Percentiles rank a stretch among this genome's conserved stretches.
These are phyloP conservation scores for Sarcomyxa edulis DNA, from an alignment of 768 basidiomycete genomes.

Conservation along the genomic window DNA sequence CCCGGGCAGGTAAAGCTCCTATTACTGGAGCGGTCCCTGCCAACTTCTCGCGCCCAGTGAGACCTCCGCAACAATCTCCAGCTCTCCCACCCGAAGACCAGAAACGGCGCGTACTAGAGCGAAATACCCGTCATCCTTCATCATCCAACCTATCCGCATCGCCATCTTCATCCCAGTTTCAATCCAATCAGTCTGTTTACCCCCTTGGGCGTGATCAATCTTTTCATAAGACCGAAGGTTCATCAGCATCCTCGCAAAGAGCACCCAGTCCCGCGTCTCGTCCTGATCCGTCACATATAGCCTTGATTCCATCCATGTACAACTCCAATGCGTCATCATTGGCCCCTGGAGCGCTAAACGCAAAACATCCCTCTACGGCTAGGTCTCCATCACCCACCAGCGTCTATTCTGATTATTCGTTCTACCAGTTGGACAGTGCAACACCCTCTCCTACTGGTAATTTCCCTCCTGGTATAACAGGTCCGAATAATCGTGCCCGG, in stretches of 20 bases:
- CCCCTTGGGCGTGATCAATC: too few relatives aligned
- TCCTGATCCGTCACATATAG: too few relatives aligned
- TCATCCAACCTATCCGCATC: constrained; percentile 10
- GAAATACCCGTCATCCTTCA: constrained; percentile 44
- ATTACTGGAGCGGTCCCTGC: constrained; percentile 38
- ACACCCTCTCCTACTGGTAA: constrained; percentile 35
- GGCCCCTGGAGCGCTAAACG: too few relatives aligned
- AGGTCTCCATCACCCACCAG: constrained; percentile 32
- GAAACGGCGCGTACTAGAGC: constrained; percentile 49
- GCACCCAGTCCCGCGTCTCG: too few relatives aligned
- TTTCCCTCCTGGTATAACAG: constrained; percentile 6
- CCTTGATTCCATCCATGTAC: too few relatives aligned
- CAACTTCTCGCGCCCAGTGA: constrained; percentile 65
- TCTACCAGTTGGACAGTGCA: constrained; percentile 57
- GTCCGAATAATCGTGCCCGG: too few relatives aligned
- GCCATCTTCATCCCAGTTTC: too few relatives aligned
- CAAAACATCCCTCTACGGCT: constrained; percentile 20
- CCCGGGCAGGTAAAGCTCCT: constrained; percentile 29
- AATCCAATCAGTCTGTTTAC: too few relatives aligned
- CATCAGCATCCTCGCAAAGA: too few relatives aligned
- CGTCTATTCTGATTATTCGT: constrained; percentile 64
- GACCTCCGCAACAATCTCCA: constrained; percentile 32
- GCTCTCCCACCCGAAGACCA: constrained; percentile 32
- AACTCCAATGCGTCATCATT: too few relatives aligned
- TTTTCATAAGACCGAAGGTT: too few relatives aligned